These are phyloP conservation scores for Nicotiana paniculata DNA, from an alignment of 257 asterid genomes.

Conservation along the genomic window DNA sequence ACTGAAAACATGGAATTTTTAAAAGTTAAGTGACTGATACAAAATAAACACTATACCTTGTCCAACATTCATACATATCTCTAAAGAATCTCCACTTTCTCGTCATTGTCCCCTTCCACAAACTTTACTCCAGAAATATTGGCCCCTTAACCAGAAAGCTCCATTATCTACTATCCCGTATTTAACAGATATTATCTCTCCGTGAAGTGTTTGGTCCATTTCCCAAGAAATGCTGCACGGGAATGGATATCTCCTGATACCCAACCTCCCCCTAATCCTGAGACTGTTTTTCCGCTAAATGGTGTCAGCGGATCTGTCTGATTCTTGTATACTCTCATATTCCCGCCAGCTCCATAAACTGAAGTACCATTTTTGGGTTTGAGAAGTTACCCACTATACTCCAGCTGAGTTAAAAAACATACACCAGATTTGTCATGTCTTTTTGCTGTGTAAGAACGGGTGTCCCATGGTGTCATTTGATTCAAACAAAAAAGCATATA, in stretches of 20 bases:
- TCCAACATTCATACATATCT: not conserved
- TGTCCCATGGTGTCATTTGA: not conserved
- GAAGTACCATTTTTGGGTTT: not conserved
- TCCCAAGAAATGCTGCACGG: not conserved
- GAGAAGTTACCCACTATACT: not conserved
- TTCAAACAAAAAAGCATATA: not conserved
- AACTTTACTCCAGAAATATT: not conserved
- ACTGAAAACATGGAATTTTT: no score
- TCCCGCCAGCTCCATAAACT: not conserved
- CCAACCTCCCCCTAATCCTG: not conserved
- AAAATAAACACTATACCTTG: no score
- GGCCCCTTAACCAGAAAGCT: not conserved
- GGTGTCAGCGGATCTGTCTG: not conserved
- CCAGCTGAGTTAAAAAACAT: not conserved
- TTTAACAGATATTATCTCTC: not conserved
- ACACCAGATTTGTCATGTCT: not conserved
- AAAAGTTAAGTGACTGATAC: no score
- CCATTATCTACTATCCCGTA: not conserved
- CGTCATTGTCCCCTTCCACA: not conserved
- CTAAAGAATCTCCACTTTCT: not conserved
- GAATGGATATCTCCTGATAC: not conserved
- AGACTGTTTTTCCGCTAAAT: not conserved
- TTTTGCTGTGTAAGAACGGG: not conserved
- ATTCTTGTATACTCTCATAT: not conserved
- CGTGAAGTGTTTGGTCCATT: conserved; percentile 3